Base-by-base conservation (phyloP, 306 rosid species). In the Cucurbita pepo region DNA sequence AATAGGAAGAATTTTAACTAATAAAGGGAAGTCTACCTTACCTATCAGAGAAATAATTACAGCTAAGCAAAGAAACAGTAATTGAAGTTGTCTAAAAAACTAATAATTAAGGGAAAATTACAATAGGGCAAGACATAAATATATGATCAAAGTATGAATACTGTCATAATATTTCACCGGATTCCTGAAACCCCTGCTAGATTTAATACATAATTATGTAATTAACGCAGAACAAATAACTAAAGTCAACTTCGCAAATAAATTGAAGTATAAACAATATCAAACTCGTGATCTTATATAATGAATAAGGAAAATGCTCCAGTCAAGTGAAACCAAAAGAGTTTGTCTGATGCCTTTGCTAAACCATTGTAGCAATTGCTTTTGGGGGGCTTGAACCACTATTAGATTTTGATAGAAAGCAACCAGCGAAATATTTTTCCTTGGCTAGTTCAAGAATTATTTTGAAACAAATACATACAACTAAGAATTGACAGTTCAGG, bases 321-420 rank as follows among this genome's bases (percentile, higher is more conserved):
- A 22, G 18, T 67, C 41, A 45, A 67, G 72, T 45, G 72, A 60
- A 61, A 74, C 65, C 36, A 75, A 60, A 60, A 74, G 36, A 44
- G 40, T 45, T 67, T 13, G 10, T 41, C 36, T 21, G 10, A 8
- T 22, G 51, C 38, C 8, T 2, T 66, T 11, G 52, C 72, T 64
- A 40, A 64, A 64, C 7, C 50, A 21, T 5, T 5, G 15, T 40
- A 15, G 48, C 67, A 38, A 38, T n/a, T 12, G 36, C 10, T 18
- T 10, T 18, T 15, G 10, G 12, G 14, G 48, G 69, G 18, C 3
- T 61, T 6, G 13, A 15, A 61, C 69, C 69, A 37, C 5, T 22
- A 58, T 34, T 58, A 58, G 8, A 60, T 36, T 58, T 38, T 60
- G 34, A 60, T 10, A 61, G 69, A 63, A 63, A 66, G 41, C 54